Percentiles rank a stretch among this genome's conserved stretches.
phyloP scores from a whole-genome alignment of 2,329 filamentous ascomycete species.

The Pseudogymnoascus sp. region DNA sequence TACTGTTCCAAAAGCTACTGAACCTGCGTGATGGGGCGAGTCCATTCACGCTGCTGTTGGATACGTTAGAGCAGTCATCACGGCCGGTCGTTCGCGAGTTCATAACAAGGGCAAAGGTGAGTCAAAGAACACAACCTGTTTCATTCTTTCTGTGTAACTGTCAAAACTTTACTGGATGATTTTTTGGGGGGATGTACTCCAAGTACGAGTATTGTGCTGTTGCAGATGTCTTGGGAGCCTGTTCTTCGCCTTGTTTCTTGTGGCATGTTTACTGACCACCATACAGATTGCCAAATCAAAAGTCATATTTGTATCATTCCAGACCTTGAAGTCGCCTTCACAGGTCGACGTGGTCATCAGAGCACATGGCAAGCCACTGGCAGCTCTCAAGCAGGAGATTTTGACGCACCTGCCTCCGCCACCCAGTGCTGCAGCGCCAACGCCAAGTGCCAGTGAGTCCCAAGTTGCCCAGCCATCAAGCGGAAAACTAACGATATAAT shows the following conservation, averaged over 20 bases:
- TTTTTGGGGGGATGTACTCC: not conserved
- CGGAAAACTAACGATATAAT: not conserved
- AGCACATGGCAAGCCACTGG: conserved; percentile 53
- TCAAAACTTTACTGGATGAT: not conserved
- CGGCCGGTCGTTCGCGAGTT: conserved; percentile 67
- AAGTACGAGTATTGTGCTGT: not conserved
- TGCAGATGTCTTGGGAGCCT: not conserved
- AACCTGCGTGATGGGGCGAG: conserved; percentile 73
- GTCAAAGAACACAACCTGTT: conserved; percentile 1
- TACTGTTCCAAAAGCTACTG: conserved; percentile 76
- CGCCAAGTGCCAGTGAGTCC: conserved; percentile 35
- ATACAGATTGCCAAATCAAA: conserved; percentile 57
- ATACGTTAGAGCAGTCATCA: conserved; percentile 77
- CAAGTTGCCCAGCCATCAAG: no score
- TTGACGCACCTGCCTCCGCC: conserved; percentile 37
- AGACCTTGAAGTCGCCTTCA: conserved; percentile 53
- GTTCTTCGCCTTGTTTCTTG: conserved; percentile 9
- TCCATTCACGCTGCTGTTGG: conserved; percentile 79
- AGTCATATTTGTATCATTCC: conserved; percentile 71
- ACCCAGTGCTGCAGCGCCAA: conserved; percentile 15
- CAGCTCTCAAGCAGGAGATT: conserved; percentile 55
- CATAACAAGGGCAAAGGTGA: conserved; percentile 63
- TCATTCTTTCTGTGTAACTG: not conserved
- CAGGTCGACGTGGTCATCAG: conserved; percentile 63
- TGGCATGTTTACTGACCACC: conserved; percentile 1